Evolutionary conservation across 2,329 filamentous ascomycete genomes (phyloP), one percentile per base, ranked within the genome.

Genomic region (Curvularia sp.): DNA sequence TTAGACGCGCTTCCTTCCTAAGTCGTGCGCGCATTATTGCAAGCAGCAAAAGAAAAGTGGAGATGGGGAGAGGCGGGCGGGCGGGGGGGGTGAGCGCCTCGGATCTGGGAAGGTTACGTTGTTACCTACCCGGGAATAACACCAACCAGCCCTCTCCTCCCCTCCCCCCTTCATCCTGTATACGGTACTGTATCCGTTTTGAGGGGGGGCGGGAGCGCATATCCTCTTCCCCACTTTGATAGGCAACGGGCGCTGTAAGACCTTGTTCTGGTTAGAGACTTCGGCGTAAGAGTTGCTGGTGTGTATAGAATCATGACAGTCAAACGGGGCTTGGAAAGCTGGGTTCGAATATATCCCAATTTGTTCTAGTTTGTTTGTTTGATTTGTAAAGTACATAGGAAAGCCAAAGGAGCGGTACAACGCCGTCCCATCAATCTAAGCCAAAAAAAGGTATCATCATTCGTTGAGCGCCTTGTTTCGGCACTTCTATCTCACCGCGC

Each of bases 401-500:
- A 56, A 71, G 43, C 10, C 21, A 34, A 54, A 61, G 46, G 51
- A 65, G 30, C 52, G 60, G 57, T 46, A 4, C 38, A 66, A 64
- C 63, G 59, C 53, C 51, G 15, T 51, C 25, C 12, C 25, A 51
- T 49, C 71, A 73, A 69, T 71, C 65, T 74, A 41, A 68, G 57
- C 70, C 66, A 67, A 70, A 25, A 69, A 65, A 21, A 70, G 64
- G 64, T 71, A 72, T 73, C 59, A 49, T 54, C 46, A 42, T 36
- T 56, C 47, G 12, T 43, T 62, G 21, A 64, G 62, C 39, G 13
- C 45, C 15, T 49, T 28, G 3, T 39, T 19, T 25, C 47, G 56
- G n/a, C 23, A n/a, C 53, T 12, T 42, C 49, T 39, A 52, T 61
- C 66, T 27, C 21, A 78, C 76, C 72, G 89, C 86, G 66, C 87